Conservation (phyloP, 2,329 filamentous ascomycete genomes). For the Berkeleyomyces basicola region DNA sequence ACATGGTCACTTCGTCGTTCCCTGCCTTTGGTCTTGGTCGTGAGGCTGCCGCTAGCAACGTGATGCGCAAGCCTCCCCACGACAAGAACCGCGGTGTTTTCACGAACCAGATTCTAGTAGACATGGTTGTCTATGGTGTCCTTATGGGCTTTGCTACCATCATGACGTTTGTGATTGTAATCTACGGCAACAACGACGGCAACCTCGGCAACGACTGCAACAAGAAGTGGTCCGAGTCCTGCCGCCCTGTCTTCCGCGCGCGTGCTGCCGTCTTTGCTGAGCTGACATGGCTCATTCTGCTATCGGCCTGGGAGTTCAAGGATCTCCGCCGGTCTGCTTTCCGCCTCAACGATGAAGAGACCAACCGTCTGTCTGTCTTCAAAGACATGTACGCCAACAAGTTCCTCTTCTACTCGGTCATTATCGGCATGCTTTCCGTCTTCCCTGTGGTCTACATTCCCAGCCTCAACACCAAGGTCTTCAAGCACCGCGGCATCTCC, state of each 20-base stretch:
- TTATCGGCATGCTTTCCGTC: constrained; percentile 42
- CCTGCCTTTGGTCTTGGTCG: constrained; percentile 79
- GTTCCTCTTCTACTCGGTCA: constrained; percentile 53
- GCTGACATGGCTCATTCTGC: constrained; percentile 55
- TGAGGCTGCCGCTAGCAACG: constrained; percentile 56
- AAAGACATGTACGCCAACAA: constrained; percentile 51
- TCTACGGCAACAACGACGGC: constrained; percentile 39
- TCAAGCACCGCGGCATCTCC: constrained; percentile 53
- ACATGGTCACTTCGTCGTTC: constrained; percentile 78
- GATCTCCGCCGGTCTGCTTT: constrained; percentile 56
- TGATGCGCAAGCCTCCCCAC: constrained; percentile 68
- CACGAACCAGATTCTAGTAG: constrained; percentile 57
- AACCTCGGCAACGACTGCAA: constrained; percentile 48
- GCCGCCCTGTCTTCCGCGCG: constrained; percentile 48
- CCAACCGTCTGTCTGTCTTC: constrained; percentile 36
- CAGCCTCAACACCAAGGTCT: constrained; percentile 49
- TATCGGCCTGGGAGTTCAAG: constrained; percentile 67
- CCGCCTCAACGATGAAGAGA: constrained; percentile 39
- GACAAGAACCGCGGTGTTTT: constrained; percentile 53
- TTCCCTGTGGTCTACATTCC: constrained; percentile 60
- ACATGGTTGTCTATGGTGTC: constrained; percentile 64
- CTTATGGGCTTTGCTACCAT: constrained; percentile 58
- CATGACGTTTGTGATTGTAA: constrained; percentile 47
- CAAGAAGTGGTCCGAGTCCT: constrained; percentile 36
- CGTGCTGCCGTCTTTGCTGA: constrained; percentile 58